Evolutionary conservation across 1,284 basidiomycete species (phyloP).

Genomic region (Trichosporon faecale): DNA sequence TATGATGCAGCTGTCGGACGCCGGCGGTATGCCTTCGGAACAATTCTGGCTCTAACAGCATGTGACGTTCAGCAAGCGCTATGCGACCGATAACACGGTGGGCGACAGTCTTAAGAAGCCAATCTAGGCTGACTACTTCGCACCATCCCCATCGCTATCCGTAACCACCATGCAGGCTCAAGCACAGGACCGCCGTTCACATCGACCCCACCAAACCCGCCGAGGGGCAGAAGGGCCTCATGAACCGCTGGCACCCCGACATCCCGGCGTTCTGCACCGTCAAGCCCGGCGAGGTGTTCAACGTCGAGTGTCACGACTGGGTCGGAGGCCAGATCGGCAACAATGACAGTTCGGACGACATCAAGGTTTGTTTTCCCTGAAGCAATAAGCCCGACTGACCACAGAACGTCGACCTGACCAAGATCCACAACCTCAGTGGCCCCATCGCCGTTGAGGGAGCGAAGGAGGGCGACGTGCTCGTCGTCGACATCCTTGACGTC

Average conservation of each 20-base stretch:
- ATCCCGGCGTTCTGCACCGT: constrained; percentile 26
- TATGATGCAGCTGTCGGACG: neutral
- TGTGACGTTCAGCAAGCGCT: neutral
- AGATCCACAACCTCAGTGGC: constrained; percentile 66
- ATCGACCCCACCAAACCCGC: constrained; percentile 19
- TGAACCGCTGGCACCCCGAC: constrained; percentile 22
- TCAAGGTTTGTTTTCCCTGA: constrained; percentile 35
- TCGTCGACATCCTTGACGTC: constrained; percentile 54
- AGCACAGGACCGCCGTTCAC: constrained; percentile 13
- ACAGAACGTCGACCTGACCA: constrained; percentile 18
- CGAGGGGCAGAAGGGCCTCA: constrained; percentile 13
- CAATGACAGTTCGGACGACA: constrained; percentile 59
- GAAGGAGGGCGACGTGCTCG: constrained; percentile 68
- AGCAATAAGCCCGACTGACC: constrained; percentile 58
- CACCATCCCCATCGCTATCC: neutral
- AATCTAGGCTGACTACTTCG: neutral
- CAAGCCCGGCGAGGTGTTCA: constrained; percentile 60
- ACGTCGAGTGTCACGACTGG: constrained; percentile 73
- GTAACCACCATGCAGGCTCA: neutral
- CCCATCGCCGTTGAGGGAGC: constrained; percentile 71
- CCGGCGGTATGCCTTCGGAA: neutral
- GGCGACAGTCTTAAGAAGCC: neutral
- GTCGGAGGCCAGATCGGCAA: constrained; percentile 65
- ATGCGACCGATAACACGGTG: neutral
- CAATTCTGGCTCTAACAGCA: neutral